Evolutionary conservation across 768 basidiomycete genomes (phyloP).

Genomic region (Filobasidium wieringae): DNA sequence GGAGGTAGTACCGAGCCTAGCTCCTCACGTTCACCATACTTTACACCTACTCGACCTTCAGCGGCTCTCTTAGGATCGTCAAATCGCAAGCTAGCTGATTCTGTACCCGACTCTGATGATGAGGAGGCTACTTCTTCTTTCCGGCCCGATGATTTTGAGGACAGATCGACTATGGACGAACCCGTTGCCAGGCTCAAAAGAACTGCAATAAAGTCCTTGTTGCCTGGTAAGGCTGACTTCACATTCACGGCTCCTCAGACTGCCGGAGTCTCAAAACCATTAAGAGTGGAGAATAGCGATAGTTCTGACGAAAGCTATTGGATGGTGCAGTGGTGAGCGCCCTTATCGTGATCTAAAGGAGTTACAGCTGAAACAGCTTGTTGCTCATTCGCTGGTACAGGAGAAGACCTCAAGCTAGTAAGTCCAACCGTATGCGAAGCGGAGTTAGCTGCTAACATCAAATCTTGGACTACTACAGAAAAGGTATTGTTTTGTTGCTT

Average conservation of each 20-base stretch:
- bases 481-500: not conserved
- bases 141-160: not conserved
- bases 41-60: not conserved
- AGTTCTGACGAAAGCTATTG: slow-evolving; percentile 11
- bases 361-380: not conserved
- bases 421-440: not conserved
- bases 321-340: slow-evolving; percentile 17
- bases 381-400: not conserved
- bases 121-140: slow-evolving; percentile 7
- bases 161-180: not conserved
- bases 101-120: slow-evolving; percentile 10
- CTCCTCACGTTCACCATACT: not conserved
- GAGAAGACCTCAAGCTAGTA: slow-evolving; percentile 12
- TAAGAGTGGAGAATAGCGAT: not conserved
- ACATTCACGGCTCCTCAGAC: no score
- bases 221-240: not conserved
- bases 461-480: slow-evolving; percentile 3
- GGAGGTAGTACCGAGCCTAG: not conserved
- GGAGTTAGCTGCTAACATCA: not conserved
- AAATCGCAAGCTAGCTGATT: slow-evolving; percentile 10
- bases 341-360: not conserved
- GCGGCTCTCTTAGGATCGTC: not conserved
- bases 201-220: not conserved
- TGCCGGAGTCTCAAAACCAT: not conserved
- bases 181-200: slow-evolving; percentile 2